Percentiles rank a stretch among this genome's conserved stretches.
phyloP scores from a whole-genome alignment of 176 grass and related monocot genomes.

The Zoysia japonica region DNA sequence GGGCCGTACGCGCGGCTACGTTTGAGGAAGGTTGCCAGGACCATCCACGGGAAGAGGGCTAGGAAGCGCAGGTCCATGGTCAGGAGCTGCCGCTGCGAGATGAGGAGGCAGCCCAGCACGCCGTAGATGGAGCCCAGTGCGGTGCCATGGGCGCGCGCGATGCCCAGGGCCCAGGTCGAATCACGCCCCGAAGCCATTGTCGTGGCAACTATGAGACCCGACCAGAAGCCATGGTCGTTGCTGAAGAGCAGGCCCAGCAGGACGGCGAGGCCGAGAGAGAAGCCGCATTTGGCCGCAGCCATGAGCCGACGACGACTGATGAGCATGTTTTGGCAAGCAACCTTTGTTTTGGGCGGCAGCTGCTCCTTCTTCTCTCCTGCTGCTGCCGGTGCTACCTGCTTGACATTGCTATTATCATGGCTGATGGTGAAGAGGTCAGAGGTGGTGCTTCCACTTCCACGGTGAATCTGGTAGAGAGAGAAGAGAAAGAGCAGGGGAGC shows the following conservation, averaged over 20 bases:
- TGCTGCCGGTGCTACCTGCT: background rate
- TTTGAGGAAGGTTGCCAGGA: slow-evolving; percentile 61
- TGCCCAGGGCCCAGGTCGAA: slow-evolving; percentile 58
- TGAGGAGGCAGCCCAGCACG: slow-evolving; percentile 51
- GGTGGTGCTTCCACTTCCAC: background rate
- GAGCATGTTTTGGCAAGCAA: no score
- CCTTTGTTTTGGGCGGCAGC: background rate
- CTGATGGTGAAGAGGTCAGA: background rate
- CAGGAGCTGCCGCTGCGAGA: slow-evolving; percentile 46
- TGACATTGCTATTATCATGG: background rate
- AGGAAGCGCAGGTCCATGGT: slow-evolving; percentile 79
- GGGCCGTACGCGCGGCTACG: slow-evolving; percentile 65
- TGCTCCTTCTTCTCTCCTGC: background rate
- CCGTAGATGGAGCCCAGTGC: slow-evolving; percentile 71
- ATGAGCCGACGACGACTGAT: slow-evolving; percentile 16
- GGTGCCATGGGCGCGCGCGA: slow-evolving; percentile 65
- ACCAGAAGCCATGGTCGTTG: slow-evolving; percentile 79
- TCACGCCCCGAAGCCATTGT: slow-evolving; percentile 59
- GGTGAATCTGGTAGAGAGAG: slow-evolving; percentile 51
- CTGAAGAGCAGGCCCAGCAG: slow-evolving; percentile 73
- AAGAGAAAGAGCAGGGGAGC: slow-evolving; percentile 68
- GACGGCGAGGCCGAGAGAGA: slow-evolving; percentile 66
- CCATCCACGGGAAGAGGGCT: slow-evolving; percentile 69
- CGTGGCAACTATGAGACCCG: slow-evolving; percentile 74
- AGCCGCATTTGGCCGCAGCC: slow-evolving; percentile 55